A percentile compares a stretch with the other conserved stretches of the same genome.
These are phyloP conservation scores for Magnusiomyces tetraspermus DNA, from an alignment of 1,139 yeast genomes.

Conservation along the genomic window DNA sequence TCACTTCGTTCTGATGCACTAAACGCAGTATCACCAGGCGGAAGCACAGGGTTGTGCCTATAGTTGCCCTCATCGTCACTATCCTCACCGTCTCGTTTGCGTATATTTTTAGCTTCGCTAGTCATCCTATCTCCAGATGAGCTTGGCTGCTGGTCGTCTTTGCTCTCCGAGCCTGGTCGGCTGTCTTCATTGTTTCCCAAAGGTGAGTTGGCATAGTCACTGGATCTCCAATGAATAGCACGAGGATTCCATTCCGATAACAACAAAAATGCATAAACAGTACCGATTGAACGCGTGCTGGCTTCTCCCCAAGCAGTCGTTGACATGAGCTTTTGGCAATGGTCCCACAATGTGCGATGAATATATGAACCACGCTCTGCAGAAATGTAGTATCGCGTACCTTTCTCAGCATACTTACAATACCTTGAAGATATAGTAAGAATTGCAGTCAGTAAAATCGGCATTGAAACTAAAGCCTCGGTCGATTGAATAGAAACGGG, in stretches of 20 bases:
- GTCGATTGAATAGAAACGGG: constrained; percentile 66
- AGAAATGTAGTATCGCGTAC: constrained; percentile 13
- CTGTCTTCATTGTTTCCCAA: constrained; percentile 19
- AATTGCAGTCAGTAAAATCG: constrained; percentile 69
- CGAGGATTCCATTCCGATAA: constrained; percentile 94
- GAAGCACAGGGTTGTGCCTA: constrained; percentile 11
- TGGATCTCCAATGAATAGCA: constrained; percentile 84
- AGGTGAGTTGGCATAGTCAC: constrained; percentile 73
- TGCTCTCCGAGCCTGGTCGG: neutral
- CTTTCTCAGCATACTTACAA: constrained; percentile 21
- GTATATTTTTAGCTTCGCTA: neutral
- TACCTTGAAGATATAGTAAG: constrained; percentile 73
- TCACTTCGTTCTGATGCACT: constrained; percentile 83
- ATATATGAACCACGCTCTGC: constrained; percentile 15
- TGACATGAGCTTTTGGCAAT: constrained; percentile 71
- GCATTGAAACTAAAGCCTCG: constrained; percentile 61
- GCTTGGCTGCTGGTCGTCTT: neutral
- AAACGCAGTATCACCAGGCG: constrained; percentile 50
- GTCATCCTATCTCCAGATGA: neutral
- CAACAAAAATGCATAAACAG: constrained; percentile 73
- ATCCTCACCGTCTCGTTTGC: neutral
- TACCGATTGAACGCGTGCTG: constrained; percentile 76
- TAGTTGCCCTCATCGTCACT: constrained; percentile 1
- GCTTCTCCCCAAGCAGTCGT: constrained; percentile 95
- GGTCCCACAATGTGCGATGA: constrained; percentile 74